Percentiles rank a stretch among this genome's conserved stretches.
phyloP scores from a whole-genome alignment of 805 yeast species.

The Pichia gijzeniarum region DNA sequence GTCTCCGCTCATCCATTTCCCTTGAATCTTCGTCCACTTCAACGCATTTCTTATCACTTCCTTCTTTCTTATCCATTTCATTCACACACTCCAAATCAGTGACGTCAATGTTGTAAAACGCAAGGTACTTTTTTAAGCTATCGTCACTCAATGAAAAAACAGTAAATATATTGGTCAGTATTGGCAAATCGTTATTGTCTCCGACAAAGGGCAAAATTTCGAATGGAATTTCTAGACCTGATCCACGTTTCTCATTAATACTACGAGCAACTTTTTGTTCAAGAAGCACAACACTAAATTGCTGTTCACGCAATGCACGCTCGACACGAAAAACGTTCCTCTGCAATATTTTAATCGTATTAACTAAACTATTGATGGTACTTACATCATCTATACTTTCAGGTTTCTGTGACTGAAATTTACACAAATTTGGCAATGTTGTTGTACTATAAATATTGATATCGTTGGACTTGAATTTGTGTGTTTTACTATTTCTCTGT shows the following conservation, averaged over 20 bases:
- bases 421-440: background rate
- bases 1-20: conserved; percentile 1
- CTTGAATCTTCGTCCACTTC: no score
- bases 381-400: background rate
- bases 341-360: conserved; percentile 2
- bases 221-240: conserved; percentile 27
- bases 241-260: conserved; percentile 23
- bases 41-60: background rate
- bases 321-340: conserved; percentile 11
- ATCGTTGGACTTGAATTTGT: no score
- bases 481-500: background rate
- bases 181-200: conserved; percentile 20
- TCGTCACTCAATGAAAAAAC: conserved; percentile 21
- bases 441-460: no score
- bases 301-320: conserved; percentile 19
- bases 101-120: conserved; percentile 16
- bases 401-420: conserved; percentile 11
- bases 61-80: background rate
- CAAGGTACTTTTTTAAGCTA: conserved; percentile 18
- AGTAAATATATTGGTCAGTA: conserved; percentile 20
- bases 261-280: conserved; percentile 26
- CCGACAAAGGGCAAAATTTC: conserved; percentile 16
- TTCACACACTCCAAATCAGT: background rate
- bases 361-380: background rate
- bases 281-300: conserved; percentile 18